Evolutionary conservation across 2,329 filamentous ascomycete species (phyloP).

Genomic region (Aspergillus sp.): DNA sequence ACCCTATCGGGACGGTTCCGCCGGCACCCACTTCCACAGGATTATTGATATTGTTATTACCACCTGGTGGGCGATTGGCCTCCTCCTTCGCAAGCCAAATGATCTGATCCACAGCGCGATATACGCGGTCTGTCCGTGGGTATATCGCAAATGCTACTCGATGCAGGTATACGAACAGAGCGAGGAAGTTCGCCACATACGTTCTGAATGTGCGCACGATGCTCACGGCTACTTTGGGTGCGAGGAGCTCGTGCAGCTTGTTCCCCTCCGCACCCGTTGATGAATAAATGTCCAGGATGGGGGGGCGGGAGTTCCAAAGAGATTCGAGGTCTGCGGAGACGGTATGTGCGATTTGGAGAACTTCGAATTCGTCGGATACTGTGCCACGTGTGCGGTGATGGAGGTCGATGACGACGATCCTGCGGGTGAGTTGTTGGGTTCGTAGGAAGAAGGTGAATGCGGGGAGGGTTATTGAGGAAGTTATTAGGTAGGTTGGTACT

Average conservation of each 20-base stretch:
- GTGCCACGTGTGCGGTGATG: conserved; percentile 45
- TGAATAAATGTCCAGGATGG: conserved; percentile 38
- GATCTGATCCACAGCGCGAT: conserved; percentile 41
- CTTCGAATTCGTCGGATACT: conserved; percentile 43
- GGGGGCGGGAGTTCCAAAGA: conserved; percentile 40
- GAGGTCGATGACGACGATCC: conserved; percentile 41
- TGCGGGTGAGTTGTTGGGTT: conserved; percentile 40
- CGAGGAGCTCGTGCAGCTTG: conserved; percentile 32
- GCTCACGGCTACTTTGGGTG: conserved; percentile 30
- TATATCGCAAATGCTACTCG: conserved; percentile 44
- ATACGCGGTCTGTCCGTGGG: conserved; percentile 41
- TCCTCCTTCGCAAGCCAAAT: conserved; percentile 41
- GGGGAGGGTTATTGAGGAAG: conserved; percentile 36
- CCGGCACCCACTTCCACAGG: background rate
- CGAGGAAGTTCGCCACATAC: conserved; percentile 41
- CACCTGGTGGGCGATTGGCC: conserved; percentile 19
- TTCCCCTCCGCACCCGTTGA: conserved; percentile 25
- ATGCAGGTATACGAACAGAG: conserved; percentile 42
- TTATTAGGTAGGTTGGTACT: conserved; percentile 36
- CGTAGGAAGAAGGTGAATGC: conserved; percentile 40
- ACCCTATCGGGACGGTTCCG: conserved; percentile 32
- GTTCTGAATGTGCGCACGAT: conserved; percentile 40
- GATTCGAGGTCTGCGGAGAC: conserved; percentile 41
- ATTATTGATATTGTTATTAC: background rate
- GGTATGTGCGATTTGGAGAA: conserved; percentile 42